phyloP scores from a whole-genome alignment of 192 early-diverging fungal genomes.

The Backusella morwellensis region DNA sequence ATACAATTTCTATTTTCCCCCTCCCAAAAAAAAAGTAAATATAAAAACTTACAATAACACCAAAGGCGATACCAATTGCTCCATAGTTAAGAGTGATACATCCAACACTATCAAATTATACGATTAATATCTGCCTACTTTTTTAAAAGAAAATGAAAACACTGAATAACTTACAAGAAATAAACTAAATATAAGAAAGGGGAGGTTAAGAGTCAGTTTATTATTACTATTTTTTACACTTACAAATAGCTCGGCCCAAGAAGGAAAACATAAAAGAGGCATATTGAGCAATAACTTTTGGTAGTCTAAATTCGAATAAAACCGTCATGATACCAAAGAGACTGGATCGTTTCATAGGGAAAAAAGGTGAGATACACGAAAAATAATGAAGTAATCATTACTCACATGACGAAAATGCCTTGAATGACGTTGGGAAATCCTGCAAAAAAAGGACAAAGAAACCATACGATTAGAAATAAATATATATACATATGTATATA shows the following conservation, averaged over 20 bases:
- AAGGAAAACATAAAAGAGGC: slow-evolving; percentile 42
- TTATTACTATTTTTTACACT: not conserved
- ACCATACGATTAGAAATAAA: not conserved
- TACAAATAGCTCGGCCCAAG: slow-evolving; percentile 37
- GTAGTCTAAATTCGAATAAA: slow-evolving; percentile 34
- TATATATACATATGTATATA: not conserved
- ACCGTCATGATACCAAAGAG: slow-evolving; percentile 31
- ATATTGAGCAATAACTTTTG: slow-evolving; percentile 17
- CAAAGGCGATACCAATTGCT: slow-evolving; percentile 26
- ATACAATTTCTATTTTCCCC: no score
- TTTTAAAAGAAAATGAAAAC: not conserved
- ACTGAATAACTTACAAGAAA: slow-evolving; percentile 18
- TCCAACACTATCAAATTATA: slow-evolving; percentile 21
- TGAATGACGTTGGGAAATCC: slow-evolving; percentile 14
- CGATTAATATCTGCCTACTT: not conserved
- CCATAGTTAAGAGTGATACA: slow-evolving; percentile 28
- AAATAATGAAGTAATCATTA: not conserved
- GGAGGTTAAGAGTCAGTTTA: not conserved
- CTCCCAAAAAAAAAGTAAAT: not conserved
- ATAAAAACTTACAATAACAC: slow-evolving; percentile 31
- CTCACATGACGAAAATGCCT: slow-evolving; percentile 17
- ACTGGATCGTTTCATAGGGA: slow-evolving; percentile 8
- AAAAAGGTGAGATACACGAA: not conserved
- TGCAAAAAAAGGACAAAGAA: not conserved
- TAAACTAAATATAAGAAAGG: slow-evolving; percentile 3